Base-by-base conservation (phyloP, 2,329 filamentous ascomycete genomes). In the Cladorrhinum sp. region DNA sequence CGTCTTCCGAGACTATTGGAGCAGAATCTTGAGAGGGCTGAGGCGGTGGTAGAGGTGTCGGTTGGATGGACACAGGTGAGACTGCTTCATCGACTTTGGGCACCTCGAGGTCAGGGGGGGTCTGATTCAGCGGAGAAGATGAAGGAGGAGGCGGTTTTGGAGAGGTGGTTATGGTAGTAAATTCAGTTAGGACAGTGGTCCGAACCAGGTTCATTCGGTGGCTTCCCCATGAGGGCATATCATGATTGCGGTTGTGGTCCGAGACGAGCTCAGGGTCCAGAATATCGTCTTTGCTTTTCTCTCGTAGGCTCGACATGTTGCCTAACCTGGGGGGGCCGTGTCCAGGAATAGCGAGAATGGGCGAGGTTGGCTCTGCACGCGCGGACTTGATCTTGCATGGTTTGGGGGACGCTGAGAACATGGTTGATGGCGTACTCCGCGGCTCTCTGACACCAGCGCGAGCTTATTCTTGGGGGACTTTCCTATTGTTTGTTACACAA, bases 391-490 rank as follows among this genome's bases (percentile, higher is more conserved):
- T 49, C 53, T 32, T 29, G 53, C 53, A 56, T 56, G 24, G 36
- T 32, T 32, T 27, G 18, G 53, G 10, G n/a, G 29, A 41, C 12
- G n/a, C 22, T 38, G 22, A 55, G 53, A 38, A n/a, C 53, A 55
- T 55, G 53, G 38, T 23, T 55, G 20, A 29, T 20, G 53, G 53
- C 3, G 13, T 6, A 20, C 24, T 50, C 49, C 49, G n/a, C 49
- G 22, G 22, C 16, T 50, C 53, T 56, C 41, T 36, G 7, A 32
- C 53, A 24, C 53, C 53, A 55, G 22, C 18, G 20, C 16, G 53
- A 56, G 53, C 53, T 56, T 56, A 56, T 55, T 45, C n/a, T 25
- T 20, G n/a, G 16, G n/a, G 22, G n/a, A 12, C 32, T 38, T 36
- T 36, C 32, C 32, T 36, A 36, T 36, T 16, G 32, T 36, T 36